Base-by-base conservation (phyloP, 129 eudicot genomes). In the Logfia minima region DNA sequence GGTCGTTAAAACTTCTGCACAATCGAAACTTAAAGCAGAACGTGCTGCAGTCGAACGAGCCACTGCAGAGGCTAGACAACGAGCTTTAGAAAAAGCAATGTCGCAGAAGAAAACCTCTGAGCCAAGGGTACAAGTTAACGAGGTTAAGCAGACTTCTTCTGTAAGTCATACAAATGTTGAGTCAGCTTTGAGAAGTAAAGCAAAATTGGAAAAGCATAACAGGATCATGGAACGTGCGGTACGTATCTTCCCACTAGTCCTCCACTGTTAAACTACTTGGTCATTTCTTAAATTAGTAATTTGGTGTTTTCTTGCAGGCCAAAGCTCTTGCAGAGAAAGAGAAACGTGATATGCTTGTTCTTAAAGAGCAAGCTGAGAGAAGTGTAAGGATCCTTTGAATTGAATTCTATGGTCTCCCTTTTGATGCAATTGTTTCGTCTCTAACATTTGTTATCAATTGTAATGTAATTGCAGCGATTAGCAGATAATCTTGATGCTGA, bases 31-130 rank as follows among this genome's bases (percentile, higher is more conserved):
- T 72, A 89, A 77, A 80, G 88, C 90, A 5, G 97, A 92, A 75
- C 96, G 97, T 31, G 99, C 99, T 71, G 96, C 94, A 11, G 99
- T 95, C 11, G 99, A 95, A 77, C 84, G 97, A 81, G 99, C 96
- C 11, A 90, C 91, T 29, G 83, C 92, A 66, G 97, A 95, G 81
- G 97, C 97, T 85, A 84, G 97, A 67, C 88, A 86, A 52, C 96
- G 99, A 41, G 99, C 99, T 51, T 88, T 92, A 72, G 90, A 89
- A 76, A 95, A 92, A 84, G 94, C 92, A 37, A 64, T 84, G 77
- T 92, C 96, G 7, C 90, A 81, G 76, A 90, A 88, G 75, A 72
- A 65, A 64, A 79, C 76, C 65, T 72, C 84, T 4, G 87, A 80
- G 60, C 83, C 84, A 41, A 81, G 63, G 67, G 77, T 63, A 22